Percentiles rank a stretch among this genome's conserved stretches.
These are phyloP conservation scores for Nematocida displodere DNA, from an alignment of 371 early-diverging fungal species.

Conservation along the genomic window DNA sequence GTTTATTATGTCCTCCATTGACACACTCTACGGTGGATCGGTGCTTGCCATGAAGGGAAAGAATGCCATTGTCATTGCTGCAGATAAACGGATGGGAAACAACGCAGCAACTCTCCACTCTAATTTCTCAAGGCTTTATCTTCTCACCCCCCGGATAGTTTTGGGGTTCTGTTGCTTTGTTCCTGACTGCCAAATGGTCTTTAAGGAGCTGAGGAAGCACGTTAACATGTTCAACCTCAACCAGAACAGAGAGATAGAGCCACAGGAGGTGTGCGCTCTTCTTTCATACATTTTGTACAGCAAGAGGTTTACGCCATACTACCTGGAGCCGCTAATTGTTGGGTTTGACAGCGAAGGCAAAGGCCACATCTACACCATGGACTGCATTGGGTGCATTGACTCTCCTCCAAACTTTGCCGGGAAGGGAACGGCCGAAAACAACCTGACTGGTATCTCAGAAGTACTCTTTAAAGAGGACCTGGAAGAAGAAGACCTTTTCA, in stretches of 20 bases:
- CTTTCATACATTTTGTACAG: constrained; percentile 93
- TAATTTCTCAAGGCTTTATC: constrained; percentile 84
- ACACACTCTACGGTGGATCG: constrained; percentile 67
- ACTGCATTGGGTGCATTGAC: constrained; percentile 89
- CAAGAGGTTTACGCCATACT: constrained; percentile 87
- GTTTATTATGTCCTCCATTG: constrained; percentile 20
- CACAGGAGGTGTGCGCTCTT: constrained; percentile 82
- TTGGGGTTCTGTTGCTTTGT: constrained; percentile 87
- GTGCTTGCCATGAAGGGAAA: constrained; percentile 96
- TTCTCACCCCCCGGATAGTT: constrained; percentile 74
- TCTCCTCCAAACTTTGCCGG: constrained; percentile 89
- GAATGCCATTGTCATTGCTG: constrained; percentile 88
- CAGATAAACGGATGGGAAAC: constrained; percentile 76
- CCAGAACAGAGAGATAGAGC: constrained; percentile 89
- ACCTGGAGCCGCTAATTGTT: constrained; percentile 83
- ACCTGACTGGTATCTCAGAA: constrained; percentile 93
- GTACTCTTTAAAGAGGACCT: constrained; percentile 89
- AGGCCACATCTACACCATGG: constrained; percentile 89
- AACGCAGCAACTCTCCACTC: constrained; percentile 83
- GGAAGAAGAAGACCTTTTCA: constrained; percentile 91
- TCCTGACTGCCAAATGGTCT: constrained; percentile 90
- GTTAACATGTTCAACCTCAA: constrained; percentile 88
- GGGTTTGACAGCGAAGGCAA: constrained; percentile 73
- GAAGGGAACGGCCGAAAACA: constrained; percentile 78
- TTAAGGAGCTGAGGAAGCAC: constrained; percentile 75